Percentiles rank a stretch among this genome's conserved stretches.
Evolutionary conservation across 2,329 filamentous ascomycete species (phyloP).

Genomic region (Geosmithia flava): DNA sequence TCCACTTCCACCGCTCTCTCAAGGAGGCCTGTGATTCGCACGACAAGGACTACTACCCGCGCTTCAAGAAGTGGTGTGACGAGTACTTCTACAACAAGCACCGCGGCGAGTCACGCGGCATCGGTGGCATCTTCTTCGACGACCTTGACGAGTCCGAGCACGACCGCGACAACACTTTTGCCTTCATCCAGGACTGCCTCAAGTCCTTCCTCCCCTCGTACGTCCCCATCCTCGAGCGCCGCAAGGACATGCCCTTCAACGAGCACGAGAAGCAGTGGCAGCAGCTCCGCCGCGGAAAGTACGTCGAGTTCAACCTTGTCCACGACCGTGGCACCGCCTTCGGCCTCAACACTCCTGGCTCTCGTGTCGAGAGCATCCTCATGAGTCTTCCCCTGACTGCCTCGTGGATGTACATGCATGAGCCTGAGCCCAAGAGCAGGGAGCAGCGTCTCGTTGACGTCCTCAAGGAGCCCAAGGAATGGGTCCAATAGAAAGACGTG

Average conservation of each 20-base stretch:
- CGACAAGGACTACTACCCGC: constrained; percentile 80
- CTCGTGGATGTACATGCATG: constrained; percentile 92
- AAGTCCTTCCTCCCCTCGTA: constrained; percentile 85
- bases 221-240: constrained; percentile 71
- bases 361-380: constrained; percentile 88
- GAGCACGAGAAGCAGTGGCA: constrained; percentile 91
- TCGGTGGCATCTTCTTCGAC: constrained; percentile 98
- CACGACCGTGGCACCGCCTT: constrained; percentile 94
- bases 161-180: constrained; percentile 79
- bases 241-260: constrained; percentile 87
- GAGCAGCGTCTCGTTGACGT: constrained; percentile 75
- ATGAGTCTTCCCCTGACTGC: constrained; percentile 95
- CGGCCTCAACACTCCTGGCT: constrained; percentile 82
- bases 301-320: constrained; percentile 97
- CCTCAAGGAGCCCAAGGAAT: constrained; percentile 51
- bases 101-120: constrained; percentile 70
- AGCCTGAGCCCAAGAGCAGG: constrained; percentile 58
- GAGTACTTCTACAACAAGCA: constrained; percentile 95
- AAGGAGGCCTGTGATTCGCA: constrained; percentile 91
- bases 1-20: constrained; percentile 90
- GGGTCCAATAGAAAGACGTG: constrained; percentile 34
- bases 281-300: constrained; percentile 83
- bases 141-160: constrained; percentile 82
- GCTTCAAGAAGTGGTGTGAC: constrained; percentile 98
- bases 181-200: constrained; percentile 76